Conservation (phyloP, 2,329 filamentous ascomycete species). For the Exophiala spinifera region DNA sequence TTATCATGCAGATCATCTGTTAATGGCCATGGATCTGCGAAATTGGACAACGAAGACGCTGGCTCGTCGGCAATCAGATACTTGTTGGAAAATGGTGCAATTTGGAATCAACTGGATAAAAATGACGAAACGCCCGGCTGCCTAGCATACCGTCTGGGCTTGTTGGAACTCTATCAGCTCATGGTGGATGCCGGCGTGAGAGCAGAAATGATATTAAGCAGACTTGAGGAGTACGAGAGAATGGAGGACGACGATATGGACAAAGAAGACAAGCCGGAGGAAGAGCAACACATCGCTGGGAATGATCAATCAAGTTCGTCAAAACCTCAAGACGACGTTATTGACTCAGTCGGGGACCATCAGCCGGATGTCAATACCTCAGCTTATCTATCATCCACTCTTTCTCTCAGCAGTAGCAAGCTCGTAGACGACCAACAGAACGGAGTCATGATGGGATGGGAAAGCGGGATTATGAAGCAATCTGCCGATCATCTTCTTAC, state of each 20-base stretch:
- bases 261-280: slow-evolving; percentile 34
- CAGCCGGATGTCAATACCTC: slow-evolving; percentile 21
- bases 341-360: slow-evolving; percentile 30
- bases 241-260: slow-evolving; percentile 47
- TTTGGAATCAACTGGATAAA: slow-evolving; percentile 92
- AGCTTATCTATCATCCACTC: slow-evolving; percentile 62
- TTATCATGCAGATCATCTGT: slow-evolving; percentile 58
- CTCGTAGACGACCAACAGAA: slow-evolving; percentile 73
- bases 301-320: slow-evolving; percentile 7
- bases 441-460: slow-evolving; percentile 93
- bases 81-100: slow-evolving; percentile 81
- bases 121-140: slow-evolving; percentile 90
- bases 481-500: slow-evolving; percentile 68
- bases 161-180: slow-evolving; percentile 69
- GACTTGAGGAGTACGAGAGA: slow-evolving; percentile 77
- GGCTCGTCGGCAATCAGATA: slow-evolving; percentile 62
- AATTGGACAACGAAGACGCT: slow-evolving; percentile 32
- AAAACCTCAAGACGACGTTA: slow-evolving; percentile 19
- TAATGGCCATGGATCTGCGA: slow-evolving; percentile 32
- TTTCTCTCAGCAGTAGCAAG: slow-evolving; percentile 63
- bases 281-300: slow-evolving; percentile 29
- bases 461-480: slow-evolving; percentile 77
- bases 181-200: slow-evolving; percentile 88
- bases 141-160: slow-evolving; percentile 67
- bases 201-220: slow-evolving; percentile 79